phyloP scores from a whole-genome alignment of 305 asterid species.

The Fraxinus xanthoxyloides region DNA sequence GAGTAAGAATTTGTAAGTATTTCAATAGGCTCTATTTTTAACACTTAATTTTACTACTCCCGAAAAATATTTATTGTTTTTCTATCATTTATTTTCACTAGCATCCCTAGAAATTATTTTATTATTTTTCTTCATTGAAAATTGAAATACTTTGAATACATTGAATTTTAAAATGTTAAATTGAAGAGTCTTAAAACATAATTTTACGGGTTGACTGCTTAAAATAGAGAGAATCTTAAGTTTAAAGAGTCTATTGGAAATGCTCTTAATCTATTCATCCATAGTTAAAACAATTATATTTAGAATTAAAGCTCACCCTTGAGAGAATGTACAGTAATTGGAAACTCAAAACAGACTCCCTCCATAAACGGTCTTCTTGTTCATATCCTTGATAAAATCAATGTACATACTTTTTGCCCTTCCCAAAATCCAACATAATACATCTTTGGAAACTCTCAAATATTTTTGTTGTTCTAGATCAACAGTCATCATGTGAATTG shows the following conservation, averaged over 20 bases:
- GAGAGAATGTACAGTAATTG: not conserved
- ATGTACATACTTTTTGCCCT: not conserved
- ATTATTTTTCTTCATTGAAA: not conserved
- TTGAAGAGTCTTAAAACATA: not conserved
- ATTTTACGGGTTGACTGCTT: not conserved
- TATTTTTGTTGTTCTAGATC: not conserved
- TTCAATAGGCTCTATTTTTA: not conserved
- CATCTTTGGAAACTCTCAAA: not conserved
- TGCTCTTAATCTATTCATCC: not conserved
- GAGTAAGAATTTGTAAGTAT: not conserved
- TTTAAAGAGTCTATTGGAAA: not conserved
- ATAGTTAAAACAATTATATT: not conserved
- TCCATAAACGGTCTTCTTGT: not conserved
- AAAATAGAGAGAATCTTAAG: too few relatives aligned
- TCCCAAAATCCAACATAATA: not conserved
- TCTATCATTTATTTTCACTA: not conserved
- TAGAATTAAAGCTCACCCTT: not conserved
- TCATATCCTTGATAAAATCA: not conserved
- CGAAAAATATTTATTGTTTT: not conserved
- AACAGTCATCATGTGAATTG: not conserved
- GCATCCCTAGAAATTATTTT: not conserved
- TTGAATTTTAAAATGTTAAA: too few relatives aligned
- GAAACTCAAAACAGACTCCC: not conserved
- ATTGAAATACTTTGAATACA: not conserved
- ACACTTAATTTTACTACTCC: not conserved